These are phyloP conservation scores for Hydrangea macrophylla DNA, from an alignment of 148 eudicot genomes.

Conservation along the genomic window DNA sequence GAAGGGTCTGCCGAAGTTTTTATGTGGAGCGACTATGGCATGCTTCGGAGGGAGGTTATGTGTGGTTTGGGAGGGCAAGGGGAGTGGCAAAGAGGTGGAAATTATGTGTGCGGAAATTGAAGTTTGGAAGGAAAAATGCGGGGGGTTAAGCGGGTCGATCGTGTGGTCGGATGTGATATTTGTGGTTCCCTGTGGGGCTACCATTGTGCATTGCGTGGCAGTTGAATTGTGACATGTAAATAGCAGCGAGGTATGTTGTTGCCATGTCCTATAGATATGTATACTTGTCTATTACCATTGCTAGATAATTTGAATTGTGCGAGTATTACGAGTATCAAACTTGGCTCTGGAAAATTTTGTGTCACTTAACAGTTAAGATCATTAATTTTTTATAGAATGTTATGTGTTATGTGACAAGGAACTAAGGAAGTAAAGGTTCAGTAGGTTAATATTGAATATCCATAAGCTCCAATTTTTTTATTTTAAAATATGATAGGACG, in stretches of 20 bases:
- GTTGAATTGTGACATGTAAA: conserved; percentile 41
- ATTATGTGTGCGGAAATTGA: conserved; percentile 69
- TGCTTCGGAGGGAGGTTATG: conserved; percentile 69
- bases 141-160: conserved; percentile 54
- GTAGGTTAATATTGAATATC: no score
- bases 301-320: conserved; percentile 9
- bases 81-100: conserved; percentile 53
- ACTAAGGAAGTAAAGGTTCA: no score
- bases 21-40: conserved; percentile 93
- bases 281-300: not conserved
- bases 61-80: conserved; percentile 82
- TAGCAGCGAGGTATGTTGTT: conserved; percentile 5
- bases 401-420: no score
- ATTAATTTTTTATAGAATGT: no score
- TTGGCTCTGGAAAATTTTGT: not conserved
- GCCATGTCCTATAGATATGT: not conserved
- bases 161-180: conserved; percentile 56
- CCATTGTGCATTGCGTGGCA: conserved; percentile 63
- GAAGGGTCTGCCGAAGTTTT: conserved; percentile 72
- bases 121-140: conserved; percentile 48
- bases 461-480: no score
- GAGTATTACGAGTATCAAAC: conserved; percentile 14
- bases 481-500: no score
- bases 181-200: conserved; percentile 48
- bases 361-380: not conserved